Conservation (phyloP, 2,329 filamentous ascomycete species). For the Ophiostoma populinum region DNA sequence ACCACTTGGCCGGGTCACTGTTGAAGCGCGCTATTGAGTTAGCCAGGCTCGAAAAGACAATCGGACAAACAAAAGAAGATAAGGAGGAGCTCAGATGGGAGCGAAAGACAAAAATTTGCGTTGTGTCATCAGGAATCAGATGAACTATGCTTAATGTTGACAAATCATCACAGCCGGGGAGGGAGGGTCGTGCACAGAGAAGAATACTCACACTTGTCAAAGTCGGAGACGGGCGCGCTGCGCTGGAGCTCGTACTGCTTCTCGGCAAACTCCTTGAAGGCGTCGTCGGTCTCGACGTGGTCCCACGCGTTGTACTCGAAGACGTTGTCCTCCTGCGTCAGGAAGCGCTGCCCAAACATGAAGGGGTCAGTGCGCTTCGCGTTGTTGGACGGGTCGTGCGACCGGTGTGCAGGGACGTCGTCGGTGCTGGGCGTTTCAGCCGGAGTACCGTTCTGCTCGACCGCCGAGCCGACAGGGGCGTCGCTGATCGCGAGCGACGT, state of each 20-base stretch:
- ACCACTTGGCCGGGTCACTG: slow-evolving; percentile 80
- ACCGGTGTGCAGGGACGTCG: slow-evolving; percentile 40
- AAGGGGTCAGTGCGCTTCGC: slow-evolving; percentile 84
- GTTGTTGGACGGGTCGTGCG: slow-evolving; percentile 55
- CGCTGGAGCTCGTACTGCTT: slow-evolving; percentile 74
- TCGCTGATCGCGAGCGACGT: slow-evolving; percentile 8
- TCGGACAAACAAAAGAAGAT: not conserved
- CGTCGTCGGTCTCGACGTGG: slow-evolving; percentile 82
- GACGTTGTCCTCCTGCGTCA: slow-evolving; percentile 72
- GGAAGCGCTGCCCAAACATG: slow-evolving; percentile 78
- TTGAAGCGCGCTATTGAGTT: slow-evolving; percentile 57
- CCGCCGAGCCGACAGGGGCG: not conserved
- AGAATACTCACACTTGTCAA: slow-evolving; percentile 56
- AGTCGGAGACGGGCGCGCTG: slow-evolving; percentile 73
- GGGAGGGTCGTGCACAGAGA: not conserved
- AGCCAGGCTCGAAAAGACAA: too few relatives aligned
- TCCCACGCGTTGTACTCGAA: slow-evolving; percentile 99
- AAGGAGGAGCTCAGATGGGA: slow-evolving; percentile 42
- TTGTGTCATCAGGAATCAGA: slow-evolving; percentile 51
- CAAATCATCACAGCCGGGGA: slow-evolving; percentile 24
- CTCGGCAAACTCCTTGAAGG: slow-evolving; percentile 73
- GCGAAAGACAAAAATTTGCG: slow-evolving; percentile 47
- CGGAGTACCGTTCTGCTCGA: not conserved
- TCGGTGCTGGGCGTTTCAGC: not conserved
- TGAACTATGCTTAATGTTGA: slow-evolving; percentile 52